These are phyloP conservation scores for Wallacemonas sp. DNA, from an alignment of 208 protist species.

Conservation along the genomic window DNA sequence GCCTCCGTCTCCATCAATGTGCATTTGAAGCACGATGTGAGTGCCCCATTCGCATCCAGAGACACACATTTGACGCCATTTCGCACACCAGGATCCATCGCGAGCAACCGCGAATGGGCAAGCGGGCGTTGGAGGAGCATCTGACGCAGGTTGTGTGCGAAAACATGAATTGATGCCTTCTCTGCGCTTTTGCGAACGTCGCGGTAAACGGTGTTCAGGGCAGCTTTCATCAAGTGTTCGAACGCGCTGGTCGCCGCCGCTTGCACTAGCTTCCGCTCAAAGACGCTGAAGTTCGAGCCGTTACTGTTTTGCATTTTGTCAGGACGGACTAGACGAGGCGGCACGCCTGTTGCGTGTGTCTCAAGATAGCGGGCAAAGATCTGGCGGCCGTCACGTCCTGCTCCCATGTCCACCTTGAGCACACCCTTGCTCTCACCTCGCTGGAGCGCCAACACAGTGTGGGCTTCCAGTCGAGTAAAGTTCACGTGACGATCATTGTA, in stretches of 20 bases:
- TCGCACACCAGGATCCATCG: conserved; percentile 82
- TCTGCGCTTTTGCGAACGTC: conserved; percentile 79
- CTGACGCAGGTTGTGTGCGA: conserved; percentile 77
- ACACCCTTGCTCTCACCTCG: conserved; percentile 76
- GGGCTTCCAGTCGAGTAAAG: conserved; percentile 43
- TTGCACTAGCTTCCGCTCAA: conserved; percentile 28
- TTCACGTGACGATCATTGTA: conserved; percentile 59
- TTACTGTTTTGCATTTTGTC: not conserved
- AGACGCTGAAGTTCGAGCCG: conserved; percentile 20
- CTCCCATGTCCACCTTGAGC: conserved; percentile 51
- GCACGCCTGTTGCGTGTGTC: conserved; percentile 28
- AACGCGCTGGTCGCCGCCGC: conserved; percentile 28
- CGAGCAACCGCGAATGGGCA: conserved; percentile 58
- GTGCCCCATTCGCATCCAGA: conserved; percentile 62
- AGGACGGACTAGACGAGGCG: not conserved
- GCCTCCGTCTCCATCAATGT: conserved; percentile 51
- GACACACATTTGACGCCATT: conserved; percentile 87
- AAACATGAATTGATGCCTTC: conserved; percentile 71
- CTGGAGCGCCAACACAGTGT: conserved; percentile 65
- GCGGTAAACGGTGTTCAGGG: conserved; percentile 45
- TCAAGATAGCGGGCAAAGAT: conserved; percentile 40
- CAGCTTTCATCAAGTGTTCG: conserved; percentile 47
- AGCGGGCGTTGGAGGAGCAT: conserved; percentile 82
- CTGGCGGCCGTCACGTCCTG: conserved; percentile 22
- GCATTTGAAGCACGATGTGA: conserved; percentile 76